Conservation (phyloP, 78 protist genomes). For the Planoprotostelium fungivorum region DNA sequence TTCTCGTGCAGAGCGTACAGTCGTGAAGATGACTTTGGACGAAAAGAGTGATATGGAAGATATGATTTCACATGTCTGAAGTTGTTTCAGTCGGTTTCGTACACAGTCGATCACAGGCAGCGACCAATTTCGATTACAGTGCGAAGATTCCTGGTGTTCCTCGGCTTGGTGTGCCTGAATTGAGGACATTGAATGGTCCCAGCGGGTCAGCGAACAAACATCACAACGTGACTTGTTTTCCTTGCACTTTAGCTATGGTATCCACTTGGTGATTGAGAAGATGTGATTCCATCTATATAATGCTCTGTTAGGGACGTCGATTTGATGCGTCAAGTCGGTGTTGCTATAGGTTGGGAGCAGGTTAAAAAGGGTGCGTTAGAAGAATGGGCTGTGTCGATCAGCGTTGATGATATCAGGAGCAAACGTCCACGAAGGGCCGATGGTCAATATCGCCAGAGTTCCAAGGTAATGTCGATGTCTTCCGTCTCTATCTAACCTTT, state of each 20-base stretch:
- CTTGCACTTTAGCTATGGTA: neutral
- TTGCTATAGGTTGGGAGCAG: neutral
- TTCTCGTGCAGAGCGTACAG: neutral
- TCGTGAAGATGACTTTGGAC: neutral
- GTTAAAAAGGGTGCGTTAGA: neutral
- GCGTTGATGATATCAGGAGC: neutral
- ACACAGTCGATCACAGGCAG: neutral
- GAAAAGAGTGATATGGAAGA: neutral
- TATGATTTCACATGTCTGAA: neutral
- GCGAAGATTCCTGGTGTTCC: neutral
- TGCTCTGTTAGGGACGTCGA: neutral
- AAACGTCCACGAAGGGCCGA: conserved; percentile 2
- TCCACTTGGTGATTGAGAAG: neutral
- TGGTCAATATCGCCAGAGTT: conserved; percentile 4
- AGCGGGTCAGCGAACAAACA: neutral
- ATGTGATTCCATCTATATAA: neutral
- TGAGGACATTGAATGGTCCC: neutral
- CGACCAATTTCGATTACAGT: neutral
- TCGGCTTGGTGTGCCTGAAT: neutral
- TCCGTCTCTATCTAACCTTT: too few species aligned
- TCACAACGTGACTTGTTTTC: conserved; percentile 12
- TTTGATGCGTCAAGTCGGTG: neutral
- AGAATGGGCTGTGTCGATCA: too few species aligned
- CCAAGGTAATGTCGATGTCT: neutral
- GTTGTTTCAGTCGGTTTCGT: neutral